Base-by-base conservation (phyloP, 371 early-diverging fungal species). In the Dentiscutata heterogama region DNA sequence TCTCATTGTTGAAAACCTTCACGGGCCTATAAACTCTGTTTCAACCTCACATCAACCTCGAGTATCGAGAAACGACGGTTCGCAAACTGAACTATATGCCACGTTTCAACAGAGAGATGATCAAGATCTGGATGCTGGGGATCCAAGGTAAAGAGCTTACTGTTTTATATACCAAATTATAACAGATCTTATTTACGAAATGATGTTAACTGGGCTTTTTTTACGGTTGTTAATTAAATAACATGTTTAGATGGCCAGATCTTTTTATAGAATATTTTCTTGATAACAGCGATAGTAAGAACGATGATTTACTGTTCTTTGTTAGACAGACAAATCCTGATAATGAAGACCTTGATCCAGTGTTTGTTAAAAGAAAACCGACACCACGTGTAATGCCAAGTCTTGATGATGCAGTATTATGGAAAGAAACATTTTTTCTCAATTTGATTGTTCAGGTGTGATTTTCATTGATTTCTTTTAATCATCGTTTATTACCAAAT, bases 391-490 rank as follows among this genome's bases (percentile, higher is more conserved):
- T 22, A 85, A 84, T 92, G 83, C 91, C 92, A 20, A 87, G 86
- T 13, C 85, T 94, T 53, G 88, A 89, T 70, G 91, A 91, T 42
- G 82, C 89, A n/a, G 90, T 96, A 8, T 89, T 92, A 82, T 96
- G 96, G 96, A 94, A 93, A 81, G 94, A 96, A 83, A 94, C 96
- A 5, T 94, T 96, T 82, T 92, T 94, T 82, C 87, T 96, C 72
- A 96, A 96, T 80, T 88, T 95, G 51, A 95, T 96, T 81, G 93
- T 94, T 54, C 96, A 95, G 86, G 88, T 88, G 84, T n/a, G 4
- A 42, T 53, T 39, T 39, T 39, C 25, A 46, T 46, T 46, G 0
- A 11, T 7, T 46, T 46, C 46, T 46, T 10, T 46, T 46, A 18
- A 50, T 20, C n/a, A n/a, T 51, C 16, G 35, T 22, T 60, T 7